Base-by-base conservation (phyloP, 179 eudicot genomes). In the Gypsophila paniculata region DNA sequence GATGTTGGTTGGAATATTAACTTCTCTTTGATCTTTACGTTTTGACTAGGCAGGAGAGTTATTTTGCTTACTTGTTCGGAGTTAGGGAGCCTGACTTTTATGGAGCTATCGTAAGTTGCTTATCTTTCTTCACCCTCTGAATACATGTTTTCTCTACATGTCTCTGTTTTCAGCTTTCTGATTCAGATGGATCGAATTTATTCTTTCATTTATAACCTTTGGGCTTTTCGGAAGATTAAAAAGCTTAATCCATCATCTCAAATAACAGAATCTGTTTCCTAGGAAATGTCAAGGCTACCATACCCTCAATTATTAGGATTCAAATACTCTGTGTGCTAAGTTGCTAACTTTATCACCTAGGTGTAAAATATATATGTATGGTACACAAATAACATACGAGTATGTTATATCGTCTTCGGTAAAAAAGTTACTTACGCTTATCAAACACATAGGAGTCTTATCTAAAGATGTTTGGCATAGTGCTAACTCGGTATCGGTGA, bases 11-110 rank as follows among this genome's bases (percentile, higher is more conserved):
- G 64, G 48, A 64, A 61, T 74, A 53, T 76, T 65, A 63, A 9
- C 72, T 68, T 71, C 34, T 59, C 64, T 70, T 39, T 79, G 68
- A 52, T 54, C 53, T 23, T 52, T 60, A 48, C 53, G 15, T 71
- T 53, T 36, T 63, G 62, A 6, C 64, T 66, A 93, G 98, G 82
- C 98, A 93, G 86, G 98, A 93, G 85, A 93, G 98, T 80, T 93
- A 93, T 79, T 93, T 93, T 84, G 98, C 97, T 73, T 93, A 93
- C 82, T 82, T 93, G 81, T 93, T 89, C 80, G 98, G 98, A 59
- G 98, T 93, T 70, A 83, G 86, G 74, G 98, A 93, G 83, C 98
- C 98, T 8, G 93, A 86, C n/a, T 93, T 91, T 72, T 93, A 88
- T 75, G 98, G 93, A 81, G 96, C 98, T 67, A 76, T 93, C 75